A percentile compares a stretch with the other conserved stretches of the same genome.
These are phyloP conservation scores for Malassezia japonica DNA, from an alignment of 1,284 basidiomycete genomes.

Conservation along the genomic window DNA sequence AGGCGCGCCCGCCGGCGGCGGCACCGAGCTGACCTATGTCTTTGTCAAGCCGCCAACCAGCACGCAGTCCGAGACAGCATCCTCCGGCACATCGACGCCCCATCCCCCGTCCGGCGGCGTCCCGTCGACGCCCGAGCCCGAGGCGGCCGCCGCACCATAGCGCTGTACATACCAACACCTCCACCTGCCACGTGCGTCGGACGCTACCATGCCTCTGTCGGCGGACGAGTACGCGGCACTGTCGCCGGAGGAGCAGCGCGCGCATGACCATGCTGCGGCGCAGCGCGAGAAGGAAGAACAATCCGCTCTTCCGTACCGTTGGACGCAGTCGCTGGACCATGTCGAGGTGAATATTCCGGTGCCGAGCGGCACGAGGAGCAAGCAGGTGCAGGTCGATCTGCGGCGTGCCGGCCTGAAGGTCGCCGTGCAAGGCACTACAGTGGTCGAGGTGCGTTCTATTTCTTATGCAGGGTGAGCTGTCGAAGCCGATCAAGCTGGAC, in stretches of 20 bases:
- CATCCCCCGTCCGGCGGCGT: too few relatives aligned
- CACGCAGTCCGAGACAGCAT: not conserved
- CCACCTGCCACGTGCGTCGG: too few relatives aligned
- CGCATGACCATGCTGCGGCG: conserved; percentile 61
- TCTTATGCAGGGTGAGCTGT: conserved; percentile 64
- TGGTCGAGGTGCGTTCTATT: conserved; percentile 48
- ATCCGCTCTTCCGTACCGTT: conserved; percentile 77
- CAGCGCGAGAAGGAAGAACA: conserved; percentile 70
- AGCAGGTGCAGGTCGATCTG: conserved; percentile 66
- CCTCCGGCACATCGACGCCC: not conserved
- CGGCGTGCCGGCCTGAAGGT: conserved; percentile 73
- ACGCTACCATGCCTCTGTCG: conserved; percentile 56
- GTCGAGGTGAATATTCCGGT: conserved; percentile 75
- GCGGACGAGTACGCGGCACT: conserved; percentile 65
- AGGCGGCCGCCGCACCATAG: not conserved
- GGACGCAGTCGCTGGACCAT: conserved; percentile 81
- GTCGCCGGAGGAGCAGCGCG: conserved; percentile 64
- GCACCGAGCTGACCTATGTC: conserved; percentile 3
- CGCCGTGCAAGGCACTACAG: conserved; percentile 71
- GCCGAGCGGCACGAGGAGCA: conserved; percentile 72
- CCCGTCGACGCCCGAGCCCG: too few relatives aligned
- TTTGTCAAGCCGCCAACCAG: conserved; percentile 4
- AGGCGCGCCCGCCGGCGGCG: not conserved
- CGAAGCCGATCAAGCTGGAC: conserved; percentile 84
- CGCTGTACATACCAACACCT: conserved; percentile 54